Base-by-base conservation (phyloP, 1,284 basidiomycete genomes). In the Pseudozyma sp. region DNA sequence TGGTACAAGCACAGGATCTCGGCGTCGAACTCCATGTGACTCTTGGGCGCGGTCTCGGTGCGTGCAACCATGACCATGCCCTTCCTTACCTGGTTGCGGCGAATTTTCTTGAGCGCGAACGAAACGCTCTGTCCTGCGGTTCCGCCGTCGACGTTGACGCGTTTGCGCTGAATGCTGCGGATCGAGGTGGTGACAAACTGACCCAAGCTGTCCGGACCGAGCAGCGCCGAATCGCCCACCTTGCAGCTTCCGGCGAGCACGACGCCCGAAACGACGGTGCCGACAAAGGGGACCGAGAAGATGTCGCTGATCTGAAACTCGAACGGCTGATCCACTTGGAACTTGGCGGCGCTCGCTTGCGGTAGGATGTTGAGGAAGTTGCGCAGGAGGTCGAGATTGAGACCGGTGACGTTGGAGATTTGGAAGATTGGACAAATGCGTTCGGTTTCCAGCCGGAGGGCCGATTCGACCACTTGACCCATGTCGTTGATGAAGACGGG, bases 51-150 rank as follows among this genome's bases (percentile, higher is more conserved):
- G 2, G 53, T 37, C 0, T 80, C 68, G 43, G 64, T 66, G 24
- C 70, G 55, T 10, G 70, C 61, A 82, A 84, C 87, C 89, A 90
- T 92, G 89, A 87, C 85, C 79, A 77, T 80, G 48, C 94, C 95
- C 86, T 98, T 99, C 62, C 97, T 88, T 8, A 98, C 91, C 47
- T 91, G 90, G 7, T 90, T 88, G 54, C 93, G 87, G 53, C 92
- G 89, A 67, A 97, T 90, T 53, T 94, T 89, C 87, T 99, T 99
- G 30, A 99, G 86, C 5, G 95, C 97, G 59, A 97, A 88, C 29
- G 93, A 93, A 9, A 98, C 94, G 60, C 92, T 94, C 85, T 99
- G 96, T 1, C 96, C 96, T 0, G 96, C 97, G 75, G 63, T 93
- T 0, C 93, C 96, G 10, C 88, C 88, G 30, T 88, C 88, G 8